phyloP scores from a whole-genome alignment of 805 yeast species.

The Myxozyma geophila region DNA sequence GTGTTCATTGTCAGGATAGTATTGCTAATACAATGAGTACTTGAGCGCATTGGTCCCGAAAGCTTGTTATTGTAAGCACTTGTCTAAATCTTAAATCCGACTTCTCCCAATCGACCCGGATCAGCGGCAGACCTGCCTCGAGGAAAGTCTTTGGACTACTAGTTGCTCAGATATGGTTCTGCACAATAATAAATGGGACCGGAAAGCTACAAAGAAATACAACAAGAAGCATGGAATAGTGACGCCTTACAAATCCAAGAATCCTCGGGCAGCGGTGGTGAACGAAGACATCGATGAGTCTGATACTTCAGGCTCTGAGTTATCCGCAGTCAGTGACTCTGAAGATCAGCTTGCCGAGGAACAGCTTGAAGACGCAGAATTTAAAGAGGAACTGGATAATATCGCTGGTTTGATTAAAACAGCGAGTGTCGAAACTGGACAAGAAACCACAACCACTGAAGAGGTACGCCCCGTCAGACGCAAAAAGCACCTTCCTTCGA shows the following conservation, averaged over 20 bases:
- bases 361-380: not conserved
- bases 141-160: not conserved
- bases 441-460: not conserved
- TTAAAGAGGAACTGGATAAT: not conserved
- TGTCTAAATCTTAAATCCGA: not conserved
- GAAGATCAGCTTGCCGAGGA: constrained; percentile 5
- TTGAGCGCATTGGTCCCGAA: no score
- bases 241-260: not conserved
- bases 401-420: not conserved
- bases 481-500: constrained; percentile 29
- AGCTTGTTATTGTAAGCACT: not conserved
- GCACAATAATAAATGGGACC: constrained; percentile 60
- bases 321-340: not conserved
- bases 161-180: constrained; percentile 50
- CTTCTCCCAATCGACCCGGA: not conserved
- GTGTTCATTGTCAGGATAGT: no score
- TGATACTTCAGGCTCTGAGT: constrained; percentile 4
- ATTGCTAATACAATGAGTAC: no score
- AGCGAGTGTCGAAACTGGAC: not conserved
- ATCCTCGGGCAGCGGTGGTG: not conserved
- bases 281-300: constrained; percentile 8
- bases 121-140: no score
- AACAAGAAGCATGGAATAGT: constrained; percentile 51
- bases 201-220: constrained; percentile 51
- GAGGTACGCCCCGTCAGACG: constrained; percentile 4